A percentile compares a stretch with the other conserved stretches of the same genome.
Evolutionary conservation across 352 stramenopile species (phyloP).

Genomic region (Phytophthora idaei): DNA sequence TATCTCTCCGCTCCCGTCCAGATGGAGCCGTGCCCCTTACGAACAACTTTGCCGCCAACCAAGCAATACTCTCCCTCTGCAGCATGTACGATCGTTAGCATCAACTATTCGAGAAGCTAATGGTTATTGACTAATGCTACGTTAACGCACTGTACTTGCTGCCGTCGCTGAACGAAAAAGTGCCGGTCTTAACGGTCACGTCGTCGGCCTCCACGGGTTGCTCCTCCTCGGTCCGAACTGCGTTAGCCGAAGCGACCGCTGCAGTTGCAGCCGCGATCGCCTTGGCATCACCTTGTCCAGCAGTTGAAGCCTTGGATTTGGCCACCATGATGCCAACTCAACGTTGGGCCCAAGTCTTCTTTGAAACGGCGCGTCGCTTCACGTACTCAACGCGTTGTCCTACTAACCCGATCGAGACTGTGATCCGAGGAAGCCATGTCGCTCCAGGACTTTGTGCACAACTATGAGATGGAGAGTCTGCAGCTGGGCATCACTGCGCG

Average conservation of each 20-base stretch:
- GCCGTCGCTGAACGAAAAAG: slow-evolving; percentile 74
- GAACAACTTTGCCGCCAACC: slow-evolving; percentile 44
- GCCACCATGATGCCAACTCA: slow-evolving; percentile 13
- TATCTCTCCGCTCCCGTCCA: slow-evolving; percentile 68
- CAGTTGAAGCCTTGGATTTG: slow-evolving; percentile 30
- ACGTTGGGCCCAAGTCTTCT: slow-evolving; percentile 11
- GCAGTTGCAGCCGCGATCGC: slow-evolving; percentile 18
- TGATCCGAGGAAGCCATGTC: slow-evolving; percentile 31
- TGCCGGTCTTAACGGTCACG: slow-evolving; percentile 41
- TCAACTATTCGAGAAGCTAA: slow-evolving; percentile 2
- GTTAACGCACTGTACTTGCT: slow-evolving; percentile 56
- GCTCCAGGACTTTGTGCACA: slow-evolving; percentile 73
- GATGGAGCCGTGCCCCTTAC: slow-evolving; percentile 58
- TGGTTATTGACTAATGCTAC: slow-evolving; percentile 7
- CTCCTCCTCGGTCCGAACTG: slow-evolving; percentile 36
- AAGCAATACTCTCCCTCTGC: slow-evolving; percentile 58
- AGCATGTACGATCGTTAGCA: neutral
- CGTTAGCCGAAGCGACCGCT: slow-evolving; percentile 5
- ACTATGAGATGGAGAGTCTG: slow-evolving; percentile 82
- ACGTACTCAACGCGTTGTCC: neutral
- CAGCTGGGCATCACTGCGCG: slow-evolving; percentile 67
- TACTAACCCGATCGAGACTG: neutral
- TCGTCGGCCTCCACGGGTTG: slow-evolving; percentile 44
- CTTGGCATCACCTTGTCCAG: slow-evolving; percentile 33
- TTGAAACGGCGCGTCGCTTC: slow-evolving; percentile 35